Evolutionary conservation across 495 filamentous ascomycete species (phyloP).

Genomic region (Penicillium waksmanii): DNA sequence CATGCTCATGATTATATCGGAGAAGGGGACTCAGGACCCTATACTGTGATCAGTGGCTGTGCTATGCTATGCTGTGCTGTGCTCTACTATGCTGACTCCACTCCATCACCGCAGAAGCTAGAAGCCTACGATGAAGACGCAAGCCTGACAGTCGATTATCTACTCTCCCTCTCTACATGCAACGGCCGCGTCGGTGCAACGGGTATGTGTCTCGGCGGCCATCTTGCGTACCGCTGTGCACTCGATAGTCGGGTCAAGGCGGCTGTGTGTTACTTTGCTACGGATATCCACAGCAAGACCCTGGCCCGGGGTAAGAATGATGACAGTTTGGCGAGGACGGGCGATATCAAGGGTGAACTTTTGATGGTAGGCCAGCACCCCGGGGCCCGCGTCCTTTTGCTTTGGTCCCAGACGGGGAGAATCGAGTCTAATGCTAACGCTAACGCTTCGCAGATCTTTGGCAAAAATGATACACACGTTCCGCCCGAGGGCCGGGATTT

Average conservation of each 20-base stretch:
- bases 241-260: conserved; percentile 77
- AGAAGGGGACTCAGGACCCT: no score
- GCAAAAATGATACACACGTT: conserved; percentile 88
- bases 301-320: conserved; percentile 72
- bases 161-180: conserved; percentile 77
- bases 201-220: conserved; percentile 95
- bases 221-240: conserved; percentile 83
- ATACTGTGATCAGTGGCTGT: no score
- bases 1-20: neutral
- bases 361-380: conserved; percentile 56
- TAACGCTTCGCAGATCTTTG: conserved; percentile 69
- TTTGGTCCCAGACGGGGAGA: no score
- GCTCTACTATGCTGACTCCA: neutral
- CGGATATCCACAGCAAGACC: conserved; percentile 80
- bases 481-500: conserved; percentile 83
- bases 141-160: conserved; percentile 68
- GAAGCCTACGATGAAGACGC: conserved; percentile 90
- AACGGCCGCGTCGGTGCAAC: conserved; percentile 84
- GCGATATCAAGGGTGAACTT: conserved; percentile 80
- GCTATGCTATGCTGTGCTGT: no score
- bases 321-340: conserved; percentile 62
- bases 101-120: conserved; percentile 60
- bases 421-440: no score
- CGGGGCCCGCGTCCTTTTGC: no score
- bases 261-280: conserved; percentile 88